A percentile compares a stretch with the other conserved stretches of the same genome.
Evolutionary conservation across 495 filamentous ascomycete genomes (phyloP).

Genomic region (Podospora comata): DNA sequence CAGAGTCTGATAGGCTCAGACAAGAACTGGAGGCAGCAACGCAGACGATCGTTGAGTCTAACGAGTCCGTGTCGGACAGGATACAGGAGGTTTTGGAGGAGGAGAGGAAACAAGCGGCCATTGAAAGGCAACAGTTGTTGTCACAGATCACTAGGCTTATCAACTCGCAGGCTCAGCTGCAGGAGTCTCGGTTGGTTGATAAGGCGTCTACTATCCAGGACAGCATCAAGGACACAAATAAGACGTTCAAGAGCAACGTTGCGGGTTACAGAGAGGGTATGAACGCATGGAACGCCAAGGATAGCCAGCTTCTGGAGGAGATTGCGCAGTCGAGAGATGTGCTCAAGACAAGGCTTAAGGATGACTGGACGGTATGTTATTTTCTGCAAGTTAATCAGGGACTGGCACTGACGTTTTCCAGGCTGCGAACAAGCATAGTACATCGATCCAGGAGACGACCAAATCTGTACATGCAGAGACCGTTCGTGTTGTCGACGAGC

Average conservation of each 20-base stretch:
- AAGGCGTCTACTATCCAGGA: constrained; percentile 59
- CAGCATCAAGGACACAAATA: constrained; percentile 59
- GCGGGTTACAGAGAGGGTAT: constrained; percentile 66
- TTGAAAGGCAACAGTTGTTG: constrained; percentile 70
- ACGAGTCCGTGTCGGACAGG: constrained; percentile 58
- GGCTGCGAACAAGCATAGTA: constrained; percentile 74
- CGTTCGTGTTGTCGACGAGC: constrained; percentile 81
- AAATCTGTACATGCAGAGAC: constrained; percentile 90
- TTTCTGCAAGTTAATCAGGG: neutral
- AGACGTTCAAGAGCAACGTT: constrained; percentile 60
- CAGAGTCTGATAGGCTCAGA: constrained; percentile 69
- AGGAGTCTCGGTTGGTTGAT: constrained; percentile 65
- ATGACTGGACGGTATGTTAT: constrained; percentile 71
- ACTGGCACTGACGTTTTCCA: constrained; percentile 39
- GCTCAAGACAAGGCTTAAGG: constrained; percentile 75
- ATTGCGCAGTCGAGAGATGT: constrained; percentile 68
- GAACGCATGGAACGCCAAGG: constrained; percentile 69
- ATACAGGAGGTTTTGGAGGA: constrained; percentile 72
- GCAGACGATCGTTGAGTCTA: constrained; percentile 60
- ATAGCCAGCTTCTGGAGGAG: constrained; percentile 64
- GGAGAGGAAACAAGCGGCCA: constrained; percentile 68
- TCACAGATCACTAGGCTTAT: constrained; percentile 72
- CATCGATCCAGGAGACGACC: constrained; percentile 73
- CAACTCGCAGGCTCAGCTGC: constrained; percentile 66
- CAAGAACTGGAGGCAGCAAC: constrained; percentile 66